Percentiles rank a stretch among this genome's conserved stretches.
Conservation (phyloP, 169 alveolate species). For the Cryptosporidium ryanae region DNA sequence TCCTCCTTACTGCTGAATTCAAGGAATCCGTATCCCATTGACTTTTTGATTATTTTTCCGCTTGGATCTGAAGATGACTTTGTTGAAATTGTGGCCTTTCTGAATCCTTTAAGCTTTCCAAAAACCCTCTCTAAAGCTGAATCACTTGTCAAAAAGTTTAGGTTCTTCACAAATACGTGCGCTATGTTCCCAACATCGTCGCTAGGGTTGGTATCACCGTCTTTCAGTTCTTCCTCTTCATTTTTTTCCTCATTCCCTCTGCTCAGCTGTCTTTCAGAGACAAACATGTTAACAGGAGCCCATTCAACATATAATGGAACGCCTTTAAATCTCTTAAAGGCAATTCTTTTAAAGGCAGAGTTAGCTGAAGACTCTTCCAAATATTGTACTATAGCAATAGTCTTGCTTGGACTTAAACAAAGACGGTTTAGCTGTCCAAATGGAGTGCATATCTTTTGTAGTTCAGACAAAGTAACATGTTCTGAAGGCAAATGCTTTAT, state of each 20-base stretch:
- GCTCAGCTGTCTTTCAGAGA: not conserved
- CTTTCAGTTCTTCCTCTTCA: conserved; percentile 31
- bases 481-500: conserved; percentile 81
- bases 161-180: conserved; percentile 90
- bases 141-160: conserved; percentile 89
- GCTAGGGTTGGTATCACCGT: conserved; percentile 63
- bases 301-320: conserved; percentile 92
- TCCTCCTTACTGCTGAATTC: conserved; percentile 83
- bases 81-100: conserved; percentile 62
- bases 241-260: not conserved
- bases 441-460: conserved; percentile 84
- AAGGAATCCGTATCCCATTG: conserved; percentile 93
- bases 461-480: conserved; percentile 75
- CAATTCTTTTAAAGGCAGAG: conserved; percentile 87
- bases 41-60: conserved; percentile 75
- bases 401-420: conserved; percentile 88
- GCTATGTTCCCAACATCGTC: conserved; percentile 8
- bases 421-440: conserved; percentile 87
- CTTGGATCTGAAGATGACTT: conserved; percentile 14
- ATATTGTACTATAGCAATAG: conserved; percentile 90
- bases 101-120: conserved; percentile 78
- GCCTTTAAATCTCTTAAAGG: conserved; percentile 86
- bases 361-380: conserved; percentile 85
- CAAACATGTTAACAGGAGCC: conserved; percentile 88
- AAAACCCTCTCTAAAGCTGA: conserved; percentile 83